A percentile compares a stretch with the other conserved stretches of the same genome.
These are phyloP conservation scores for Saxophila tyrrhenica DNA, from an alignment of 495 filamentous ascomycete species.

Conservation along the genomic window DNA sequence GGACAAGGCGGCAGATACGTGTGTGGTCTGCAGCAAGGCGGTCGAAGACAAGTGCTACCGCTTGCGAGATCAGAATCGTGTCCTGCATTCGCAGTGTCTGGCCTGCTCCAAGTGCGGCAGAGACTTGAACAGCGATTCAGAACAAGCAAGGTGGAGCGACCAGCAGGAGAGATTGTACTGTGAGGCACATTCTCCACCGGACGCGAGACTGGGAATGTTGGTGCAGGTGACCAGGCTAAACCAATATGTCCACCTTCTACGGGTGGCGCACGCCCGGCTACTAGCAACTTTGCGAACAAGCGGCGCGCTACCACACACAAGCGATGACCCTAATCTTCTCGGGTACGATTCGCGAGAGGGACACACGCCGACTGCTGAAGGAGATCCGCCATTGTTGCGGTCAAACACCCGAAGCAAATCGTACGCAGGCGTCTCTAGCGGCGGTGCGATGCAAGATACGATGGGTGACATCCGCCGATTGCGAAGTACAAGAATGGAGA, in stretches of 20 bases:
- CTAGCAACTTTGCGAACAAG: slow-evolving; percentile 73
- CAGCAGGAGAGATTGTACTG: slow-evolving; percentile 11
- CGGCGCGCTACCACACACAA: slow-evolving; percentile 61
- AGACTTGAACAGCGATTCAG: slow-evolving; percentile 53
- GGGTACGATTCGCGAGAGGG: slow-evolving; percentile 59
- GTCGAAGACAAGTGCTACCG: slow-evolving; percentile 88
- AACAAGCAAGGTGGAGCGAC: slow-evolving; percentile 55
- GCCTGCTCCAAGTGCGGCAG: slow-evolving; percentile 62
- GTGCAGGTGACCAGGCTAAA: slow-evolving; percentile 65
- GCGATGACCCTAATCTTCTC: slow-evolving; percentile 62
- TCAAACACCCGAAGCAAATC: slow-evolving; percentile 64
- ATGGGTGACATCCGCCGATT: slow-evolving; percentile 88
- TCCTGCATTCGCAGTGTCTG: slow-evolving; percentile 78
- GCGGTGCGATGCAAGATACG: slow-evolving; percentile 49
- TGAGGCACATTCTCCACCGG: slow-evolving; percentile 23
- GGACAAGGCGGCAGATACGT: slow-evolving; percentile 66
- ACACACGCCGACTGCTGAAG: slow-evolving; percentile 30
- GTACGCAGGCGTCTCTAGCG: slow-evolving; percentile 43
- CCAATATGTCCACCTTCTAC: slow-evolving; percentile 86
- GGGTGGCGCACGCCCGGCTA: slow-evolving; percentile 82
- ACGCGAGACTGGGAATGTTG: slow-evolving; percentile 42
- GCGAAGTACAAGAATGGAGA: slow-evolving; percentile 85
- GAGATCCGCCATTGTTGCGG: slow-evolving; percentile 41
- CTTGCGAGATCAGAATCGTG: slow-evolving; percentile 54
- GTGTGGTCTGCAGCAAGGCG: slow-evolving; percentile 64